phyloP scores from a whole-genome alignment of 306 rosid genomes.

The Vigna radiata region DNA sequence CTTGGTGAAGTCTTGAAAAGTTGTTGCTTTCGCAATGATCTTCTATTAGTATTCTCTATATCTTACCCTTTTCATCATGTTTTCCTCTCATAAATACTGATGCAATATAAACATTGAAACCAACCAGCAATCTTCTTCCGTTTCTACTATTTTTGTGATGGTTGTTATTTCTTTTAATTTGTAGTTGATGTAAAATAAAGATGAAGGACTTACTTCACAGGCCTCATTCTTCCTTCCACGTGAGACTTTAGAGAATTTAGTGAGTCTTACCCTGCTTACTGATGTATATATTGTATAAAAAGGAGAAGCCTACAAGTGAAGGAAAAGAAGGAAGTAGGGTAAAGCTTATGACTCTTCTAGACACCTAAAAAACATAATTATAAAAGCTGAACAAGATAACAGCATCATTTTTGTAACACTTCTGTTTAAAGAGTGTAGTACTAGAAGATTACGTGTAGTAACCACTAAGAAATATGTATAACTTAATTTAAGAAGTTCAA shows the following conservation, averaged over 20 bases:
- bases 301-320: too few species aligned
- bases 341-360: too few species aligned
- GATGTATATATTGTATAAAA: too few species aligned
- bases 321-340: too few species aligned
- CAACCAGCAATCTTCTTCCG: not conserved
- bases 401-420: not conserved
- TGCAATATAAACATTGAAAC: not conserved
- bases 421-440: not conserved
- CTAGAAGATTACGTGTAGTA: conserved; percentile 6
- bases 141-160: not conserved
- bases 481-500: conserved; percentile 3
- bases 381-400: too few species aligned
- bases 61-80: conserved; percentile 8
- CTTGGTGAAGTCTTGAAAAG: not conserved
- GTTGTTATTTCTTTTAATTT: conserved; percentile 9
- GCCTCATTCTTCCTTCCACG: not conserved
- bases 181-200: conserved; percentile 20
- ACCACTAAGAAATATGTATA: not conserved
- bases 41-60: conserved; percentile 9
- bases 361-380: too few species aligned
- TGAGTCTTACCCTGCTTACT: too few species aligned
- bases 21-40: not conserved
- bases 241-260: too few species aligned
- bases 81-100: not conserved
- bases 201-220: conserved; percentile 10